Evolutionary conservation across 2,329 filamentous ascomycete species (phyloP).

Genomic region (Pseudogymnoascus sp.): DNA sequence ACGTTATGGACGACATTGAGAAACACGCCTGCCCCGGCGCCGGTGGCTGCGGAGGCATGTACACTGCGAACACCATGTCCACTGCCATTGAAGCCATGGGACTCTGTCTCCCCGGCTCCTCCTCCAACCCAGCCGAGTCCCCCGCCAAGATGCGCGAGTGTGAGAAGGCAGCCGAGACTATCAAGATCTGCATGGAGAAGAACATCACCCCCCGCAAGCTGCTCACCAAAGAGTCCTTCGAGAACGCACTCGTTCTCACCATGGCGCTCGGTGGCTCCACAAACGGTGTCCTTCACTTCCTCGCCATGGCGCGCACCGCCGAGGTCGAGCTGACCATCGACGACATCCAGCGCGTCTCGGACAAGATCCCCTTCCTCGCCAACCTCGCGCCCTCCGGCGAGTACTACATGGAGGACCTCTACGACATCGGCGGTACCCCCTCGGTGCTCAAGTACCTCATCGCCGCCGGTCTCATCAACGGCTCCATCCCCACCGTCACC

Average conservation of each 20-base stretch:
- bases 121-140: slow-evolving; percentile 58
- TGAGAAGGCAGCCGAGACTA: slow-evolving; percentile 57
- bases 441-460: slow-evolving; percentile 80
- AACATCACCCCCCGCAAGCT: slow-evolving; percentile 60
- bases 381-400: slow-evolving; percentile 69
- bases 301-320: slow-evolving; percentile 64
- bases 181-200: slow-evolving; percentile 60
- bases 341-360: slow-evolving; percentile 60
- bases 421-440: slow-evolving; percentile 76
- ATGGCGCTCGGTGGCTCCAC: slow-evolving; percentile 66
- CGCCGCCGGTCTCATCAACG: slow-evolving; percentile 66
- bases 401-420: slow-evolving; percentile 83
- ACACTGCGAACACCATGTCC: slow-evolving; percentile 70
- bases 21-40: slow-evolving; percentile 59
- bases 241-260: slow-evolving; percentile 65
- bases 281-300: slow-evolving; percentile 62
- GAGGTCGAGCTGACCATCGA: slow-evolving; percentile 56
- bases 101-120: slow-evolving; percentile 58
- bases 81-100: slow-evolving; percentile 67
- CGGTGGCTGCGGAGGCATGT: slow-evolving; percentile 68
- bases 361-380: slow-evolving; percentile 64
- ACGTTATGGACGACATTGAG: slow-evolving; percentile 74
- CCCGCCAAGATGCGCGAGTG: slow-evolving; percentile 67
- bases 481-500: slow-evolving; percentile 70
- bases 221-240: slow-evolving; percentile 60